A percentile compares a stretch with the other conserved stretches of the same genome.
Conservation (phyloP, 352 stramenopile species). For the Globisporangium splendens region DNA sequence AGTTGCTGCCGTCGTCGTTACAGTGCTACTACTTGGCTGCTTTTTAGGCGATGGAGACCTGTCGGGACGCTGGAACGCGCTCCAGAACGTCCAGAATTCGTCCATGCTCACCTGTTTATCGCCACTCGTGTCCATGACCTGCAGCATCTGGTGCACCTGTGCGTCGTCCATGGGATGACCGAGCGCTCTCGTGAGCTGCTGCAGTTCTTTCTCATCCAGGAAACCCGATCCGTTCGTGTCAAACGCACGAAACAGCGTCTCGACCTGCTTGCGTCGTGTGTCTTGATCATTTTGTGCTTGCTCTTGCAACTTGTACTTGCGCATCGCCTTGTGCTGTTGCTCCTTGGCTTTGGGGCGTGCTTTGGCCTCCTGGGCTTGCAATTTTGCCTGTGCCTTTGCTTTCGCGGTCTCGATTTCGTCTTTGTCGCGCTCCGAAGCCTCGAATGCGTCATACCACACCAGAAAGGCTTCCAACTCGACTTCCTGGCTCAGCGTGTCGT, state of each 20-base stretch:
- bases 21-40: background rate
- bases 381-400: constrained; percentile 33
- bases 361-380: constrained; percentile 39
- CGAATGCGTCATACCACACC: constrained; percentile 49
- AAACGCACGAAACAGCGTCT: constrained; percentile 53
- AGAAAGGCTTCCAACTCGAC: constrained; percentile 48
- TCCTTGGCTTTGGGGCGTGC: constrained; percentile 33
- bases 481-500: constrained; percentile 29
- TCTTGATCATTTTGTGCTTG: constrained; percentile 15
- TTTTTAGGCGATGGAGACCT: constrained; percentile 4
- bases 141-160: constrained; percentile 54
- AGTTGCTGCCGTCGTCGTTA: background rate
- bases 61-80: constrained; percentile 37
- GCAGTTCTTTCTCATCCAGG: constrained; percentile 50
- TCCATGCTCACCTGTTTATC: constrained; percentile 52
- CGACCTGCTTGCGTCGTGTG: constrained; percentile 26
- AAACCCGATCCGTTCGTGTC: constrained; percentile 51
- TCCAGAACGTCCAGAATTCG: constrained; percentile 74
- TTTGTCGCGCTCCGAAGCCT: constrained; percentile 39
- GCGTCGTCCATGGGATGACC: constrained; percentile 39
- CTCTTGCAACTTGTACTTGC: constrained; percentile 29
- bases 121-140: constrained; percentile 57
- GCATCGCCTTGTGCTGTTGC: constrained; percentile 28
- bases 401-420: constrained; percentile 41
- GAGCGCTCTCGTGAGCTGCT: constrained; percentile 38